These are phyloP conservation scores for Coemansia sp. DNA, from an alignment of 192 early-diverging fungal species.

Conservation along the genomic window DNA sequence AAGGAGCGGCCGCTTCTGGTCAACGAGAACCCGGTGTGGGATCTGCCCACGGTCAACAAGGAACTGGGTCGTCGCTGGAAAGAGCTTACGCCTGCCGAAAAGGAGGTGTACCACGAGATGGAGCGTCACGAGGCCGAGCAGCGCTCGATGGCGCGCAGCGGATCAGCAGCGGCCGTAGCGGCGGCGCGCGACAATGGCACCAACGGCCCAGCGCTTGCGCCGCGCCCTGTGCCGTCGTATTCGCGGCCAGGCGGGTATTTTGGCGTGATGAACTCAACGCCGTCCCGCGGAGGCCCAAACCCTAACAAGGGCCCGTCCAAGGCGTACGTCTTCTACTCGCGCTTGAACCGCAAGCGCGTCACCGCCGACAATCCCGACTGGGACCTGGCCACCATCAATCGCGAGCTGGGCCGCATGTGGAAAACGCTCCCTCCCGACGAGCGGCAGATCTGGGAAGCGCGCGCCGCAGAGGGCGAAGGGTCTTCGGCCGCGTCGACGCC, in stretches of 20 bases:
- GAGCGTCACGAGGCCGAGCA: constrained; percentile 41
- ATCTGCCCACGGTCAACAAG: constrained; percentile 52
- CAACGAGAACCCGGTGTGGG: constrained; percentile 40
- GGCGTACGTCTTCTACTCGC: constrained; percentile 49
- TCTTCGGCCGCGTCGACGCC: constrained; percentile 22
- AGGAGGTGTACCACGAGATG: constrained; percentile 36
- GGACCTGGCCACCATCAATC: constrained; percentile 50
- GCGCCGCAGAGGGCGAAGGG: constrained; percentile 25
- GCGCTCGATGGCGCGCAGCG: constrained; percentile 15
- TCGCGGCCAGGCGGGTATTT: constrained; percentile 28
- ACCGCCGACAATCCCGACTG: constrained; percentile 40
- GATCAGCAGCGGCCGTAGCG: constrained; percentile 9
- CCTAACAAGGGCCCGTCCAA: constrained; percentile 53
- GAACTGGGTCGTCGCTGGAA: constrained; percentile 54
- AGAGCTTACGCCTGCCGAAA: constrained; percentile 35
- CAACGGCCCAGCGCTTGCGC: neutral
- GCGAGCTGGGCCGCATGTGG: constrained; percentile 53
- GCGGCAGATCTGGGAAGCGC: constrained; percentile 41
- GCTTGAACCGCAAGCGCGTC: constrained; percentile 37
- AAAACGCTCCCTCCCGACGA: constrained; percentile 37
- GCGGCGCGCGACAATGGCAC: neutral
- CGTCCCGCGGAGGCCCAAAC: constrained; percentile 9
- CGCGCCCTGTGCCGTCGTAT: constrained; percentile 14
- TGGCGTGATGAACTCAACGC: constrained; percentile 4
- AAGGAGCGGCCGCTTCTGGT: constrained; percentile 42